A percentile compares a stretch with the other conserved stretches of the same genome.
Evolutionary conservation across 1,139 yeast species (phyloP).

Genomic region (Candida albicans): DNA sequence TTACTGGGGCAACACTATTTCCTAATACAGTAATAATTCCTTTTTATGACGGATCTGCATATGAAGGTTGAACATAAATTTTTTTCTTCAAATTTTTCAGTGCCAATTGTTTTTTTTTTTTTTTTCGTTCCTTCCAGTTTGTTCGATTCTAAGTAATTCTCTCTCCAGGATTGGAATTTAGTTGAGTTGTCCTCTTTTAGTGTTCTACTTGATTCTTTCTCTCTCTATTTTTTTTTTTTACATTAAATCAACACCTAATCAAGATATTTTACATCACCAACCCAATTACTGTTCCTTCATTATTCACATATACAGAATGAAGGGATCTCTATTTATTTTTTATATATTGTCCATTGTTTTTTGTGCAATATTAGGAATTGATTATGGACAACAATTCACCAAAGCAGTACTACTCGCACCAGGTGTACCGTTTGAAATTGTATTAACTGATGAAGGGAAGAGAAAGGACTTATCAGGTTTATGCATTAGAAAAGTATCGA

Average conservation of each 20-base stretch:
- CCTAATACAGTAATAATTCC: background rate
- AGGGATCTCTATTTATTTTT: slow-evolving; percentile 10
- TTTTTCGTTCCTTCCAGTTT: background rate
- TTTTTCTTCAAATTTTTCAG: no score
- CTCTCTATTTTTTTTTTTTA: background rate
- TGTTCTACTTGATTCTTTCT: background rate
- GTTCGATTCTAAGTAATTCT: background rate
- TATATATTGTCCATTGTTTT: slow-evolving; percentile 18
- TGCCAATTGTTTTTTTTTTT: background rate
- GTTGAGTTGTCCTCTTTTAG: slow-evolving; percentile 3
- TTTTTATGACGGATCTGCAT: slow-evolving; percentile 1
- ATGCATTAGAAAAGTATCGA: slow-evolving; percentile 52
- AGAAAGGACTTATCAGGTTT: slow-evolving; percentile 85
- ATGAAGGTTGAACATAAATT: background rate
- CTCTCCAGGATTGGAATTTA: background rate
- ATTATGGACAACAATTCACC: slow-evolving; percentile 84
- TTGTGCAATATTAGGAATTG: slow-evolving; percentile 81
- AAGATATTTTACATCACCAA: background rate
- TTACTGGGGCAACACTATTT: no score
- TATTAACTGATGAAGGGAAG: slow-evolving; percentile 86
- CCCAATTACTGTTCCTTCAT: background rate
- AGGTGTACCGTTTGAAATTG: slow-evolving; percentile 81
- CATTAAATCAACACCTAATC: background rate
- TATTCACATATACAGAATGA: slow-evolving; percentile 1
- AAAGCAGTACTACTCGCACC: slow-evolving; percentile 92